Evolutionary conservation across 176 grass and related monocot genomes (phyloP), one percentile per base, ranked within the genome.

Genomic region (Carex parvula): DNA sequence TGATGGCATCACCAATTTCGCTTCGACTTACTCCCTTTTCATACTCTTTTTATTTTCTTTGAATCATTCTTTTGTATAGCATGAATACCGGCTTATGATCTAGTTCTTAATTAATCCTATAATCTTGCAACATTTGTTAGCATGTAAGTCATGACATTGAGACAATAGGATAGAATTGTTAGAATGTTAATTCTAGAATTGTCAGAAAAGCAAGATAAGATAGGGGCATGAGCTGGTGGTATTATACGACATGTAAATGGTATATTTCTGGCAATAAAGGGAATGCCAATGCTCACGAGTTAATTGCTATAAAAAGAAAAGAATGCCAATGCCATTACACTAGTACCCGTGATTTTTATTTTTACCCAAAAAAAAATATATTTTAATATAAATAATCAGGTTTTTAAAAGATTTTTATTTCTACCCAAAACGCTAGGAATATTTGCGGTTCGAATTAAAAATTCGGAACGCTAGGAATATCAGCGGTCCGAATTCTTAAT

Each of bases 1-100:
- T 90, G 85, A 90, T 85, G 56, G 84, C 42, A 85, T 32, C 22
- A 13, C 15, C 86, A 69, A 54, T 82, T 58, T 79, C 52, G 50
- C 20, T 20, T 35, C 35, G 48, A 11, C 22, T 15, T 55, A 30
- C 29, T 53, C 3, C 29, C n/a, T 30, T 26, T 76, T 76, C 42
- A 54, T 55, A 55, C 5, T 8, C n/a, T 55, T 30, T 54, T 55
- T 55, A 2, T 76, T 55, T 76, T 53, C 3, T 55, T 55, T 30
- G 24, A 55, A 76, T 52, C 46, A 30, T 48, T 24, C 21, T 76
- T 44, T 76, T 76, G 71, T 76, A 76, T 76, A 76, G 72, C 46
- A 54, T 8, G 8, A 29, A 29, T 76, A 16, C 69, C 3, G 8
- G 22, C 4, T 30, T 46, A 72, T 22, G 69, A 48, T 46, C 0